Base-by-base conservation (phyloP, 805 yeast species). In the Wickerhamiella allomyrinae region DNA sequence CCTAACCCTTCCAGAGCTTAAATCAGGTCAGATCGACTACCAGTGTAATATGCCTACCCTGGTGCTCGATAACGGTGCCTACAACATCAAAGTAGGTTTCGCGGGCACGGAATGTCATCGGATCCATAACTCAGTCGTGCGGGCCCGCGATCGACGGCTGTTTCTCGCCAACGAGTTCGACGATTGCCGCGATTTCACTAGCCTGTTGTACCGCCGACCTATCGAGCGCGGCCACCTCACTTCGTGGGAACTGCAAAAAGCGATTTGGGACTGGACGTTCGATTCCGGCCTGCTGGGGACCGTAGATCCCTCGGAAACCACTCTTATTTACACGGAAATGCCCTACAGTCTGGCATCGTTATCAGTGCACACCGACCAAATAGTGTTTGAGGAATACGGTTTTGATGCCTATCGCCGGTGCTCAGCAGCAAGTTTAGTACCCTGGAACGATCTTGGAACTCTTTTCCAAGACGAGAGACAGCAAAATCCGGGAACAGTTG, bases 351-450 rank as follows among this genome's bases (percentile, higher is more conserved):
- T 89, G 24, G 91, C 95, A 2, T 79, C 76, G 41, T 67, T 89
- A 24, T 81, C 93, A 29, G 76, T 76, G 50, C 81, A 81, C 58
- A 79, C 84, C 13, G 97, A 91, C 57, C 95, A 86, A 61, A 80
- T 91, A 0, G 71, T 91, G 0, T 89, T 93, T 62, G 99, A 91
- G 59, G 97, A 91, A 55, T 91, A 79, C 55, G 94, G 84, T 3
- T 81, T 91, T 54, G 68, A 68, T 11, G 71, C 75, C 24, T 70
- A 82, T 45, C 80, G 77, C 48, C 68, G 94, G 45, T 72, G 82
- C 19, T 73, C 81, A 0, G 68, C 65, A 0, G 56, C 52, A 1
- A 46, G 55, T 8, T 43, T 57, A 44, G 69, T 74, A 2, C 86
- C 87, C 2, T 82, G 85, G 77, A 65, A 69, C 40, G 61, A 62